A percentile compares a stretch with the other conserved stretches of the same genome.
phyloP scores from a whole-genome alignment of 2,329 filamentous ascomycete species.

The Xylariaceae sp. region DNA sequence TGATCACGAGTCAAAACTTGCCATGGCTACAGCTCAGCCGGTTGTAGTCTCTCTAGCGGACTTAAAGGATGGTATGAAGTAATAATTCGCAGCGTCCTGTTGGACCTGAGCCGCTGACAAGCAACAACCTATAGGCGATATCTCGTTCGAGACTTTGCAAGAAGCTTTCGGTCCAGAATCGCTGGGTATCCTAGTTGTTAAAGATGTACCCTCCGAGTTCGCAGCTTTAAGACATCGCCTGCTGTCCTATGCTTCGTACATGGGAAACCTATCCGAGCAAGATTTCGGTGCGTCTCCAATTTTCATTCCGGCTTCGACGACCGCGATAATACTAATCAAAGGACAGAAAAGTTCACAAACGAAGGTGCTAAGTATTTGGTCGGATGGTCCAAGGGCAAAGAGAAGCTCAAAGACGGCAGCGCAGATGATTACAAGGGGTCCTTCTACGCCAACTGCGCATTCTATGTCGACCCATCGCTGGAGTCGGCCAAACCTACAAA shows the following conservation, averaged over 20 bases:
- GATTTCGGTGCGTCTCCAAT: conserved; percentile 58
- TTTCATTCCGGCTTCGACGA: background rate
- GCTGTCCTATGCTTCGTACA: conserved; percentile 82
- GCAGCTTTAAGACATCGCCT: conserved; percentile 65
- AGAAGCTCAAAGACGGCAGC: conserved; percentile 72
- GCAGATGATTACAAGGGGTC: conserved; percentile 79
- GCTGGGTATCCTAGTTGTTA: conserved; percentile 89
- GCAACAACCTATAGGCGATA: conserved; percentile 54
- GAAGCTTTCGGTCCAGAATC: conserved; percentile 87
- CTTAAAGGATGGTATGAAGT: conserved; percentile 53
- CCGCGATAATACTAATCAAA: conserved; percentile 2
- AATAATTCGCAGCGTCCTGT: background rate
- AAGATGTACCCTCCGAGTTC: conserved; percentile 73
- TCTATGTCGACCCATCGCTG: conserved; percentile 63
- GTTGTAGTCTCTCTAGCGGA: conserved; percentile 61
- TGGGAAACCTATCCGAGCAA: conserved; percentile 71
- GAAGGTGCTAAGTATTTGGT: conserved; percentile 60
- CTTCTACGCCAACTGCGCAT: conserved; percentile 80
- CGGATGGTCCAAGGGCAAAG: conserved; percentile 78
- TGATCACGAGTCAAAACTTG: too few species aligned
- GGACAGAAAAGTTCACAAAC: conserved; percentile 52
- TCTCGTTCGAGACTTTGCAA: conserved; percentile 66
- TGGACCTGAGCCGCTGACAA: conserved; percentile 1
- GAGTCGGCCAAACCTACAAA: conserved; percentile 58
- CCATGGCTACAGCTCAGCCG: conserved; percentile 50